Conservation (phyloP, 2,329 filamentous ascomycete species). For the Venturia nashicola region DNA sequence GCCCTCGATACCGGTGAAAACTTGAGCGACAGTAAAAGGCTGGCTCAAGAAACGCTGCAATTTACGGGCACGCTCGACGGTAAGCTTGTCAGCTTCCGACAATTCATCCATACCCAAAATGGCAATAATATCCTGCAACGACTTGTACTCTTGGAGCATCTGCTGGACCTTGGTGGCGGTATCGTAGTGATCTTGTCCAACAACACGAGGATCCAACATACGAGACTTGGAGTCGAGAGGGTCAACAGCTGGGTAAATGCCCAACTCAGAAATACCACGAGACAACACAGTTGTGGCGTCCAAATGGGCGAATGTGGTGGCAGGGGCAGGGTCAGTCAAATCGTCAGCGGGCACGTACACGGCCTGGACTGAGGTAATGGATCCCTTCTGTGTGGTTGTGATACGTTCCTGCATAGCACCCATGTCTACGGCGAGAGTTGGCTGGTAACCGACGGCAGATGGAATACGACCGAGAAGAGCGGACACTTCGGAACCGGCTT, state of each 20-base stretch:
- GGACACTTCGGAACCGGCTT: conserved; percentile 99
- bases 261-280: conserved; percentile 99
- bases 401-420: conserved; percentile 99
- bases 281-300: conserved; percentile 99
- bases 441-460: conserved; percentile 99
- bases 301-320: conserved; percentile 99
- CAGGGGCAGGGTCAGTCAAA: conserved; percentile 98
- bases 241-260: conserved; percentile 99
- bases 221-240: conserved; percentile 98
- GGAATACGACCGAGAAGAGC: conserved; percentile 98
- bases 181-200: conserved; percentile 96
- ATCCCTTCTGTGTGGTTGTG: conserved; percentile 98
- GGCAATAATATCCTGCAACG: conserved; percentile 99
- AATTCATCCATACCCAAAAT: conserved; percentile 99
- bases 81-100: conserved; percentile 98
- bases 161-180: conserved; percentile 92
- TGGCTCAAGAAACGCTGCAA: conserved; percentile 99
- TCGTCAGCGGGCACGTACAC: conserved; percentile 99
- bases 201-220: conserved; percentile 98
- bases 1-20: conserved; percentile 93
- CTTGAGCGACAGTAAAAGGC: conserved; percentile 84
- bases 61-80: conserved; percentile 99
- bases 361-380: conserved; percentile 99
- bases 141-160: conserved; percentile 99
- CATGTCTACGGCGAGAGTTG: conserved; percentile 97